Evolutionary conservation across 2,329 filamentous ascomycete genomes (phyloP), one percentile per base, ranked within the genome.

Genomic region (Fusarium bulbicola): DNA sequence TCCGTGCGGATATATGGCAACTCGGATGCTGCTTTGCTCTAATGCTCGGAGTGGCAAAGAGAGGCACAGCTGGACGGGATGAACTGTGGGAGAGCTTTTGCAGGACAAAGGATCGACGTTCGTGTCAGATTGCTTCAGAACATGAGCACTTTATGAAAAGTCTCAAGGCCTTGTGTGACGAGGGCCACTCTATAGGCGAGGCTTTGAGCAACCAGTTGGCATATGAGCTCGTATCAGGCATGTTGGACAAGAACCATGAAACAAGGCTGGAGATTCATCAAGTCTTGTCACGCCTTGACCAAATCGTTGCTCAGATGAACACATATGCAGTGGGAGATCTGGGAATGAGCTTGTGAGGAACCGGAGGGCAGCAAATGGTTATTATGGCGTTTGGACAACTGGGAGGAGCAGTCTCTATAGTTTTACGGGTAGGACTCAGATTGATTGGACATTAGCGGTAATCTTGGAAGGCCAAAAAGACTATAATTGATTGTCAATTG

Each of bases 111-210:
- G 10, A 53, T 21, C 0, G 14, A 2, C 13, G 50, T 9, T 39
- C 10, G 7, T n/a, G 34, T 1, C 24, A 39, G 10, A 54, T 54
- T 30, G 20, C 34, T 13, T 30, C 24, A 21, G 50, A 54, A 15
- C 34, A 39, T 1, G 14, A 13, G 34, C 24, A 54, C 5, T 54
- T 54, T 2, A 30, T 54, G 50, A 21, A 12, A 5, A 37, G 34
- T n/a, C 50, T 54, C 24, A 39, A 39, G 20, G 20, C 10, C 20
- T 28, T n/a, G 24, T 37, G 34, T 54, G 50, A 37, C 3, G 10
- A 37, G 18, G 2, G 9, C 32, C 7, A 0, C 3, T 37, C 9
- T 21, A 1, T 0, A 20, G 18, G 13, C 3, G 32, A 54, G 24
- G 50, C 34, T 18, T 36, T 54, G 50, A 39, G 24, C 34, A 54